Percentiles rank a stretch among this genome's conserved stretches.
These are phyloP conservation scores for Sugiyamaella floridensis DNA, from an alignment of 805 yeast genomes.

Conservation along the genomic window DNA sequence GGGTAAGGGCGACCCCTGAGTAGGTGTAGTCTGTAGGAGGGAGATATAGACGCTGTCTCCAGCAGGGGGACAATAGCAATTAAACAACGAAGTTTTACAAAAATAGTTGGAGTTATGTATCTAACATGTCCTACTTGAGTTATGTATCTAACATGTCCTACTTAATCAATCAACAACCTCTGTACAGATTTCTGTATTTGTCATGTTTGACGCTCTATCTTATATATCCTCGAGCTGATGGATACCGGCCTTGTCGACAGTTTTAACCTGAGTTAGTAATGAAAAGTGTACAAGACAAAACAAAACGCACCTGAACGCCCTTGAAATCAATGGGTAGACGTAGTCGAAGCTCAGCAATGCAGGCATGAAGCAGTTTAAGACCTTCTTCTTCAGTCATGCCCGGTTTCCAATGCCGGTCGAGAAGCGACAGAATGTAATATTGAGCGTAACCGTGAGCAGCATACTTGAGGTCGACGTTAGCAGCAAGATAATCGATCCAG, in stretches of 20 bases:
- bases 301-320: constrained; percentile 49
- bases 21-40: no score
- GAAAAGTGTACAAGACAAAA: not conserved
- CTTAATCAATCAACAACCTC: no score
- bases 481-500: constrained; percentile 92
- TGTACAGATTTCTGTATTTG: no score
- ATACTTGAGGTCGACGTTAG: constrained; percentile 84
- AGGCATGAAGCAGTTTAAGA: constrained; percentile 57
- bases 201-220: not conserved
- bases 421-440: constrained; percentile 80
- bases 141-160: no score
- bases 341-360: constrained; percentile 69
- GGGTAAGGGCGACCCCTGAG: not conserved
- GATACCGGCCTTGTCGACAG: constrained; percentile 58
- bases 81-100: no score
- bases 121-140: no score
- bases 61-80: no score
- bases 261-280: constrained; percentile 39
- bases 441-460: constrained; percentile 99
- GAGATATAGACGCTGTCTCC: no score
- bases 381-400: constrained; percentile 77
- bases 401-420: constrained; percentile 82
- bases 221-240: constrained; percentile 2
- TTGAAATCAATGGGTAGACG: constrained; percentile 94
- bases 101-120: no score